Percentiles rank a stretch among this genome's conserved stretches.
Conservation (phyloP, 2,329 filamentous ascomycete genomes). For the Cordyceps cicadae region DNA sequence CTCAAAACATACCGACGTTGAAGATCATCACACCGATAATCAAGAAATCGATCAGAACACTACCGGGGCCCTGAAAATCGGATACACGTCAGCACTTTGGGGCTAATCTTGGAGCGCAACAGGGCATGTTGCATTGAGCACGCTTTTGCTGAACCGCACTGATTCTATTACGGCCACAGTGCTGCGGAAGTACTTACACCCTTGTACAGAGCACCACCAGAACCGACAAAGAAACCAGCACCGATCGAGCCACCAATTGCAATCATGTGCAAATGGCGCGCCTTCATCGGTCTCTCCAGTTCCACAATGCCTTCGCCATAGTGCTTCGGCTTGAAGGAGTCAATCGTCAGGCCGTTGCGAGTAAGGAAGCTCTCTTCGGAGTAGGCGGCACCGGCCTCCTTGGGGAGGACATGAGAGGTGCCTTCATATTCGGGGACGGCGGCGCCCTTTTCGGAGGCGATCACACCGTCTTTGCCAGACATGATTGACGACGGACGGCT, state of each 20-base stretch:
- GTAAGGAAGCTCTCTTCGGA: constrained; percentile 26
- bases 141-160: neutral
- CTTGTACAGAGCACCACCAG: constrained; percentile 42
- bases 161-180: neutral
- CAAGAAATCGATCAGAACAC: constrained; percentile 41
- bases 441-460: constrained; percentile 15
- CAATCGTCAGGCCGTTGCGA: constrained; percentile 27
- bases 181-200: constrained; percentile 33
- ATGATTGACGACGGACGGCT: neutral
- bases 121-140: neutral
- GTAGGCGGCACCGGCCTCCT: constrained; percentile 12
- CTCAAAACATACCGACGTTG: constrained; percentile 34
- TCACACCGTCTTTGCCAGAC: constrained; percentile 11
- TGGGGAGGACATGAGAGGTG: constrained; percentile 10
- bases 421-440: constrained; percentile 8
- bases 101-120: neutral
- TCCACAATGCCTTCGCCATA: constrained; percentile 25
- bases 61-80: constrained; percentile 28
- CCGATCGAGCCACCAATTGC: constrained; percentile 54
- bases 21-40: constrained; percentile 55
- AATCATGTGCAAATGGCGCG: constrained; percentile 54
- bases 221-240: constrained; percentile 56
- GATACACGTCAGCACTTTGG: constrained; percentile 2
- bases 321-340: constrained; percentile 27
- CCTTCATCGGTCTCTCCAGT: constrained; percentile 42